phyloP scores from a whole-genome alignment of 2,329 filamentous ascomycete species.

The Pezicula carpinea region DNA sequence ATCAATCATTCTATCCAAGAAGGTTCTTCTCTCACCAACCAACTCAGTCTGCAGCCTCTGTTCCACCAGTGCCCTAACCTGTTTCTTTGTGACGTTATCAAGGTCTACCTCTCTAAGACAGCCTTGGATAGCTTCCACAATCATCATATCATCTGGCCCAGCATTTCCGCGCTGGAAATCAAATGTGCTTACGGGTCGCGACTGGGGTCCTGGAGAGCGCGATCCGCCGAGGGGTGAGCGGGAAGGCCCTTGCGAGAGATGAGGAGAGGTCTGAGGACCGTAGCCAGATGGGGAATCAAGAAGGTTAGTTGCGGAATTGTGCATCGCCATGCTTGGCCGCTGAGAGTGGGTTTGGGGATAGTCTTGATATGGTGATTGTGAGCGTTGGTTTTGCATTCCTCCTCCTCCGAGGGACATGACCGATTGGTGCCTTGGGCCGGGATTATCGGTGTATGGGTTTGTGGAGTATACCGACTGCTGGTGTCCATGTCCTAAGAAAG shows the following conservation, averaged over 20 bases:
- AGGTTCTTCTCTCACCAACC: slow-evolving; percentile 76
- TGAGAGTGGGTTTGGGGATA: slow-evolving; percentile 38
- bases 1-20: slow-evolving; percentile 92
- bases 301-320: slow-evolving; percentile 32
- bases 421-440: slow-evolving; percentile 59
- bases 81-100: slow-evolving; percentile 98
- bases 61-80: slow-evolving; percentile 85
- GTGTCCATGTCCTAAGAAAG: slow-evolving; percentile 50
- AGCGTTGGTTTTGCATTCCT: slow-evolving; percentile 40
- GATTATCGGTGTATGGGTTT: slow-evolving; percentile 45
- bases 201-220: slow-evolving; percentile 35
- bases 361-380: slow-evolving; percentile 56
- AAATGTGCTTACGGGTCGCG: slow-evolving; percentile 49
- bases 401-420: slow-evolving; percentile 61
- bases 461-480: slow-evolving; percentile 34
- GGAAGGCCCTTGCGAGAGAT: slow-evolving; percentile 30
- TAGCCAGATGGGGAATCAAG: slow-evolving; percentile 21
- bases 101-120: slow-evolving; percentile 87
- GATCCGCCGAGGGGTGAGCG: slow-evolving; percentile 40
- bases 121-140: slow-evolving; percentile 77
- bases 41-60: slow-evolving; percentile 89
- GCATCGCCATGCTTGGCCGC: slow-evolving; percentile 57
- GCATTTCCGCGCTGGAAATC: slow-evolving; percentile 53
- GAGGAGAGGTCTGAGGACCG: slow-evolving; percentile 19
- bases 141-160: slow-evolving; percentile 74